Evolutionary conservation across 306 rosid species (phyloP).

Genomic region (Vicia sativa): DNA sequence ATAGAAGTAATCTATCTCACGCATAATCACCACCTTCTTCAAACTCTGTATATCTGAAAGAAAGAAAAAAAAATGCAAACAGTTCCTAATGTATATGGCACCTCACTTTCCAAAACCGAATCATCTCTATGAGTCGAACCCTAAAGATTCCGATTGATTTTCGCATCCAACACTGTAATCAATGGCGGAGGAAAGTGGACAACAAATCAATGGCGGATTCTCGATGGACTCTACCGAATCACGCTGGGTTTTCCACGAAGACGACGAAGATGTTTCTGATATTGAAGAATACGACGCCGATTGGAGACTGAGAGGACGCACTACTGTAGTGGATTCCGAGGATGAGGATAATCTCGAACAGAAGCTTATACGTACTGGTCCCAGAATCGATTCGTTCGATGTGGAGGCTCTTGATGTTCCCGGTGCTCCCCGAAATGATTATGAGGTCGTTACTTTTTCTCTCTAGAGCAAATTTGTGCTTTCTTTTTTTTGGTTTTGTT

Average conservation of each 20-base stretch:
- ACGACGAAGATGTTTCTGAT: constrained; percentile 46
- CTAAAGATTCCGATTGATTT: constrained; percentile 6
- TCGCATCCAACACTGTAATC: neutral
- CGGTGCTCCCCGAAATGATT: constrained; percentile 69
- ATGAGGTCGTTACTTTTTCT: constrained; percentile 52
- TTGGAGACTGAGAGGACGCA: constrained; percentile 24
- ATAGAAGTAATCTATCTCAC: neutral
- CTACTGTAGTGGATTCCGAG: constrained; percentile 60
- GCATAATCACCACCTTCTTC: constrained; percentile 5
- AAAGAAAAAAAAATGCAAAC: neutral
- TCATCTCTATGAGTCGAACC: neutral
- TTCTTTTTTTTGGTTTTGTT: constrained; percentile 18
- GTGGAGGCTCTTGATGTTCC: constrained; percentile 98
- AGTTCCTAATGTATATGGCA: neutral
- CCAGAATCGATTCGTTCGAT: constrained; percentile 91
- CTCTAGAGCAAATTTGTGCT: neutral
- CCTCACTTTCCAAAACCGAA: neutral
- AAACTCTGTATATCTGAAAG: neutral
- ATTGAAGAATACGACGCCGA: constrained; percentile 43
- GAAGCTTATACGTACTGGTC: constrained; percentile 89
- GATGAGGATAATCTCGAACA: constrained; percentile 87
- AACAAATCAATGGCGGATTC: constrained; percentile 45
- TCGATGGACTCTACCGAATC: constrained; percentile 55
- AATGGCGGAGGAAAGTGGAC: constrained; percentile 47
- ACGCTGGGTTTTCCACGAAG: constrained; percentile 54